Evolutionary conservation across 2,329 filamentous ascomycete genomes (phyloP).

Genomic region (Chlorencoelia australis): DNA sequence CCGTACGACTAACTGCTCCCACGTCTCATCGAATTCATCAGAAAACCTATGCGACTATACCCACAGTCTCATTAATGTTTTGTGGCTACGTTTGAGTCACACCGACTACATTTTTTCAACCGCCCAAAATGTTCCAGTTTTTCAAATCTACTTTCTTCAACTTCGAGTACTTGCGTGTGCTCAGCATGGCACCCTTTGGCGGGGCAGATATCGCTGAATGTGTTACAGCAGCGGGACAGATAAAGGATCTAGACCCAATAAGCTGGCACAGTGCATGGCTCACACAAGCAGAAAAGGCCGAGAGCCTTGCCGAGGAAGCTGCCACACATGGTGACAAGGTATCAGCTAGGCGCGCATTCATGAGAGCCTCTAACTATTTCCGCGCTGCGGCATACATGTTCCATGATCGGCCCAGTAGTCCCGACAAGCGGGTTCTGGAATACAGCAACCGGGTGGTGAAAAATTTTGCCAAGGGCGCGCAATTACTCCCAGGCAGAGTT

Average conservation of each 20-base stretch:
- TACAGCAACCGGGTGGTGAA: too few species aligned
- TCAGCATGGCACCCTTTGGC: constrained; percentile 28
- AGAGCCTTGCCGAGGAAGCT: constrained; percentile 29
- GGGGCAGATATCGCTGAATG: constrained; percentile 34
- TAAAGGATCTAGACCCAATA: constrained; percentile 31
- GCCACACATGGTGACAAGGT: constrained; percentile 5
- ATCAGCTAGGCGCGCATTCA: constrained; percentile 27
- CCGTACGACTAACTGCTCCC: too few species aligned
- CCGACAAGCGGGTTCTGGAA: too few species aligned
- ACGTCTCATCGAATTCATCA: too few species aligned
- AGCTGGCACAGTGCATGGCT: constrained; percentile 32
- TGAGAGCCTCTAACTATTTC: constrained; percentile 33
- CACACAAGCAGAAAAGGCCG: constrained; percentile 25
- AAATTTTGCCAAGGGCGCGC: too few species aligned
- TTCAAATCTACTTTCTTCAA: too few species aligned
- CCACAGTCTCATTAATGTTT: too few species aligned
- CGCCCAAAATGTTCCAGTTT: too few species aligned
- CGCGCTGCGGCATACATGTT: constrained; percentile 24
- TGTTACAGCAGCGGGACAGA: constrained; percentile 29
- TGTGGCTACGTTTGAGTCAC: too few species aligned
- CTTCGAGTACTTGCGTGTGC: constrained; percentile 34
- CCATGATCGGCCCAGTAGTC: constrained; percentile 21
- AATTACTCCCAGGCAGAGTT: too few species aligned
- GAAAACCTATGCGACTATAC: too few species aligned
- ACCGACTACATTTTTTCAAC: too few species aligned